Conservation (phyloP, 148 eudicot genomes). For the Diospyros kaki region DNA sequence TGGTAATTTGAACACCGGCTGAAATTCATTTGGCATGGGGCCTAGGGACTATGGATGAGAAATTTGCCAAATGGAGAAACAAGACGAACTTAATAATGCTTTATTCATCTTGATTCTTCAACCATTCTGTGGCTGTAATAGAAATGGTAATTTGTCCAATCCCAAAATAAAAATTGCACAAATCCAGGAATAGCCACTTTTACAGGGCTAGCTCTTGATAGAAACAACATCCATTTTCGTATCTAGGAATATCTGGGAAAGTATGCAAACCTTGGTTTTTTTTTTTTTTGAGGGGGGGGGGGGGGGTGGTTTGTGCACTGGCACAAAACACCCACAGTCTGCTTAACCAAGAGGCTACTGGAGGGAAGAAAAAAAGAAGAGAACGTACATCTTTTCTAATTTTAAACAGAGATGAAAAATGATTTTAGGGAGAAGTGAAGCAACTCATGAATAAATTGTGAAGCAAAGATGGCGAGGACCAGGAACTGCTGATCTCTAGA, state of each 20-base stretch:
- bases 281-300: no score
- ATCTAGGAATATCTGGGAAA: no score
- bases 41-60: not conserved
- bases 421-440: not conserved
- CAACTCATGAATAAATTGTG: not conserved
- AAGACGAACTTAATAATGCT: not conserved
- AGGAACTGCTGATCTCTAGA: no score
- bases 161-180: not conserved
- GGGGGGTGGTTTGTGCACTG: no score
- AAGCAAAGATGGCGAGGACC: no score
- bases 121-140: no score
- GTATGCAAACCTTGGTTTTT: no score
- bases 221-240: no score
- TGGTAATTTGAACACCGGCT: not conserved
- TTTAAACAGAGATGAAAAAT: not conserved
- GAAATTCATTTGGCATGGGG: not conserved
- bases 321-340: no score
- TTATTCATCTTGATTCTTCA: not conserved
- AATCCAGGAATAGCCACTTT: not conserved
- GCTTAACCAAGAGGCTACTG: no score
- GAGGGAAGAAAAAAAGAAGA: not conserved
- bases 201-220: not conserved
- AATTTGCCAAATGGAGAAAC: no score
- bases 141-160: not conserved
- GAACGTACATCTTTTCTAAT: not conserved